Evolutionary conservation across 768 basidiomycete species (phyloP).

Genomic region (Bullera alba): DNA sequence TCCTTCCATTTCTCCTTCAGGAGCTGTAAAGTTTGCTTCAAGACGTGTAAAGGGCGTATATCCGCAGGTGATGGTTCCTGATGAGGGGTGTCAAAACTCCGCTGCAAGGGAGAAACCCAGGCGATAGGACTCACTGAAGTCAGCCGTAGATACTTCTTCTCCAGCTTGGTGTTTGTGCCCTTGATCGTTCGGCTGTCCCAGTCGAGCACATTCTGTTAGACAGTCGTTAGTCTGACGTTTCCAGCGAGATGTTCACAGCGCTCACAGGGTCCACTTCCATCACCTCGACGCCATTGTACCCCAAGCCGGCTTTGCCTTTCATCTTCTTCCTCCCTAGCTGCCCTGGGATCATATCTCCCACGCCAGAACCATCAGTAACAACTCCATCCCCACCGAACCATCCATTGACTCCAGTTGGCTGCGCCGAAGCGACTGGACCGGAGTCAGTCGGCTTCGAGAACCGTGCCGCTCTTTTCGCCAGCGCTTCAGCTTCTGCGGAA

Average conservation of each 20-base stretch:
- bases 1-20: slow-evolving; percentile 83
- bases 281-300: slow-evolving; percentile 37
- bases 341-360: slow-evolving; percentile 12
- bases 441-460: slow-evolving; percentile 51
- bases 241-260: slow-evolving; percentile 3
- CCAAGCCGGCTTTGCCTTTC: slow-evolving; percentile 31
- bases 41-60: slow-evolving; percentile 78
- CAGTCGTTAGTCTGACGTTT: slow-evolving; percentile 2
- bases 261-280: slow-evolving; percentile 44
- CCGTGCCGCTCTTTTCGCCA: slow-evolving; percentile 62
- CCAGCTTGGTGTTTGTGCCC: slow-evolving; percentile 77
- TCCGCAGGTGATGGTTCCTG: slow-evolving; percentile 91
- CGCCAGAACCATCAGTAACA: slow-evolving; percentile 7
- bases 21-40: slow-evolving; percentile 75
- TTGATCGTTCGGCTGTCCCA: slow-evolving; percentile 97
- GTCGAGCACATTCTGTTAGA: slow-evolving; percentile 75
- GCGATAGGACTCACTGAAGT: slow-evolving; percentile 60
- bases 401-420: slow-evolving; percentile 38
- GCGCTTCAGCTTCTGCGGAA: slow-evolving; percentile 44
- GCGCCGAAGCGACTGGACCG: slow-evolving; percentile 51
- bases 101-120: not conserved
- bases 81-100: not conserved
- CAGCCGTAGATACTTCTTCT: slow-evolving; percentile 91
- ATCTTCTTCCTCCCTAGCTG: slow-evolving; percentile 34
- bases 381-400: slow-evolving; percentile 17